Percentiles rank a stretch among this genome's conserved stretches.
Conservation (phyloP, 805 yeast species). For the Metschnikowia henanensis region DNA sequence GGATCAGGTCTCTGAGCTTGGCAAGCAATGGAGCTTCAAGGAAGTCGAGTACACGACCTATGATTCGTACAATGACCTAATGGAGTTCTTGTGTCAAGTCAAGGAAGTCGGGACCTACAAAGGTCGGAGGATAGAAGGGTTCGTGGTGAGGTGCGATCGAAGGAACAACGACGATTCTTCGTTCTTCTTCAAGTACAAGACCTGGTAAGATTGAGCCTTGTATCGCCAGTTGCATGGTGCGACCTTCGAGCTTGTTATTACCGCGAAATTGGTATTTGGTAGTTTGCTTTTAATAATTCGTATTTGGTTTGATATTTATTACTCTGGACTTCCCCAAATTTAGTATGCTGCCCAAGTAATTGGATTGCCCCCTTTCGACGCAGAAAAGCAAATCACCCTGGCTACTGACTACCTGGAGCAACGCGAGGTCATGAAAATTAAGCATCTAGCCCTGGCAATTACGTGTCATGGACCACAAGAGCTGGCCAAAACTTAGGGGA, state of each 20-base stretch:
- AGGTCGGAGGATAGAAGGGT: conserved; percentile 83
- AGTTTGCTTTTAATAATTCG: no score
- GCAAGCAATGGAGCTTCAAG: conserved; percentile 67
- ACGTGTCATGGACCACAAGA: no score
- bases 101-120: conserved; percentile 70
- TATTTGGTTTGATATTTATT: no score
- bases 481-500: no score
- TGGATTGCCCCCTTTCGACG: no score
- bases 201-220: conserved; percentile 91
- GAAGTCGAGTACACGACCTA: conserved; percentile 48
- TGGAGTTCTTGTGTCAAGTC: conserved; percentile 52
- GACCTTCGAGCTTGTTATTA: conserved; percentile 65
- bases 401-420: no score
- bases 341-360: no score
- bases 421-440: no score
- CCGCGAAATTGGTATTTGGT: no score
- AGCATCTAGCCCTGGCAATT: no score
- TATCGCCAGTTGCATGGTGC: conserved; percentile 90
- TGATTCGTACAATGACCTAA: conserved; percentile 40
- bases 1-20: conserved; percentile 59
- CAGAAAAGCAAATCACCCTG: no score
- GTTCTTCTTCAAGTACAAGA: conserved; percentile 88
- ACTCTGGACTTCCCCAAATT: no score
- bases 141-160: conserved; percentile 72
- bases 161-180: conserved; percentile 1